Evolutionary conservation across 768 basidiomycete species (phyloP).

Genomic region (Phanerochaete sordida): DNA sequence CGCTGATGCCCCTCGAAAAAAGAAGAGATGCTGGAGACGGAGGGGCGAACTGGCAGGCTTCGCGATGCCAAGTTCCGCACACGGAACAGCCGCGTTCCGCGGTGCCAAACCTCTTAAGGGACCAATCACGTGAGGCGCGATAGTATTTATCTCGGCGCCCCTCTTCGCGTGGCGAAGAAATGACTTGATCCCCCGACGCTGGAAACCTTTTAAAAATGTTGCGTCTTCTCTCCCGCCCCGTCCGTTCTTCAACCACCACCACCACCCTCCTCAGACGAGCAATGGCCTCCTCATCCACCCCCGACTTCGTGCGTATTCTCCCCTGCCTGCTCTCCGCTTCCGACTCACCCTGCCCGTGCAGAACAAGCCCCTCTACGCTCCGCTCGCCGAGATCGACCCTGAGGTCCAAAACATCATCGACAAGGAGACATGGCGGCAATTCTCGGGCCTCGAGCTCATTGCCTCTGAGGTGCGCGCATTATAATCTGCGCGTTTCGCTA

Average conservation of each 20-base stretch:
- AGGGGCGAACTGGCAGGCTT: background rate
- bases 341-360: slow-evolving; percentile 28
- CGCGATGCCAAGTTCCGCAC: background rate
- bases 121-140: slow-evolving; percentile 8
- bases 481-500: slow-evolving; percentile 14
- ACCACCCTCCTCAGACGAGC: slow-evolving; percentile 29
- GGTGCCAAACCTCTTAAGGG: background rate
- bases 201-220: slow-evolving; percentile 28
- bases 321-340: background rate
- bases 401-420: slow-evolving; percentile 97
- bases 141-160: slow-evolving; percentile 12
- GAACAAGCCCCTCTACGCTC: slow-evolving; percentile 91
- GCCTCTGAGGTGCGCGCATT: slow-evolving; percentile 86
- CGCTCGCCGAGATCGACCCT: slow-evolving; percentile 89
- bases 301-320: slow-evolving; percentile 51
- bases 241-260: slow-evolving; percentile 20
- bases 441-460: slow-evolving; percentile 95
- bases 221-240: slow-evolving; percentile 27
- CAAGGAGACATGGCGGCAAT: slow-evolving; percentile 98
- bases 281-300: slow-evolving; percentile 56
- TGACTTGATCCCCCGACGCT: slow-evolving; percentile 12
- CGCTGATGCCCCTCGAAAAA: background rate
- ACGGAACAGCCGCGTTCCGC: background rate
- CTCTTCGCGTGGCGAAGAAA: slow-evolving; percentile 8
- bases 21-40: background rate